Percentiles rank a stretch among this genome's conserved stretches.
Conservation (phyloP, 176 grass and related monocot species). For the Thalia dealbata region DNA sequence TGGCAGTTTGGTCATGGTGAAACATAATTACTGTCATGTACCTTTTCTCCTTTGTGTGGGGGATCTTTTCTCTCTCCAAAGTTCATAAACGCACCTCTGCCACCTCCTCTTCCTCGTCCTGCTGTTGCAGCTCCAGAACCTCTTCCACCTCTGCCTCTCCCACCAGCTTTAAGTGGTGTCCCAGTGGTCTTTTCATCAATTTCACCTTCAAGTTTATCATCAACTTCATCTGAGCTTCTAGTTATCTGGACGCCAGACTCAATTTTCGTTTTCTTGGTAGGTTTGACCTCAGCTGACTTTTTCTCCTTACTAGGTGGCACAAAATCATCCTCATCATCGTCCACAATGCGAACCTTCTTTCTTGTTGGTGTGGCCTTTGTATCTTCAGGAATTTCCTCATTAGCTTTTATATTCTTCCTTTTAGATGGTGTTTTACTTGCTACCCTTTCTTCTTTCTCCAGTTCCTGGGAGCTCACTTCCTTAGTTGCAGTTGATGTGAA, state of each 20-base stretch:
- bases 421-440: constrained; percentile 36
- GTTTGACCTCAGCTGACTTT: constrained; percentile 43
- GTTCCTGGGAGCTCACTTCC: constrained; percentile 31
- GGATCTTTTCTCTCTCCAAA: constrained; percentile 98
- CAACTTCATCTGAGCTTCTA: constrained; percentile 21
- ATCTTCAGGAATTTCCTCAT: constrained; percentile 34
- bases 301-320: constrained; percentile 30
- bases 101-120: constrained; percentile 78
- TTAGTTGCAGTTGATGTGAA: constrained; percentile 43
- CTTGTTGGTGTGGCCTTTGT: constrained; percentile 33
- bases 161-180: constrained; percentile 49
- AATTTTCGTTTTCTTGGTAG: constrained; percentile 57
- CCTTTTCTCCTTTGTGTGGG: constrained; percentile 98
- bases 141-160: constrained; percentile 54
- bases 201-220: constrained; percentile 36
- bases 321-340: constrained; percentile 51
- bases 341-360: constrained; percentile 40
- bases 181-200: constrained; percentile 44
- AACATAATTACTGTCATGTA: constrained; percentile 12
- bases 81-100: constrained; percentile 90
- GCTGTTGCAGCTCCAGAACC: constrained; percentile 41
- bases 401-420: constrained; percentile 46
- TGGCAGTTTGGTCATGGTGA: background rate
- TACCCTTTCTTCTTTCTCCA: constrained; percentile 22
- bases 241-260: constrained; percentile 28